Base-by-base conservation (phyloP, 2,329 filamentous ascomycete species). In the Penicillium sp. region DNA sequence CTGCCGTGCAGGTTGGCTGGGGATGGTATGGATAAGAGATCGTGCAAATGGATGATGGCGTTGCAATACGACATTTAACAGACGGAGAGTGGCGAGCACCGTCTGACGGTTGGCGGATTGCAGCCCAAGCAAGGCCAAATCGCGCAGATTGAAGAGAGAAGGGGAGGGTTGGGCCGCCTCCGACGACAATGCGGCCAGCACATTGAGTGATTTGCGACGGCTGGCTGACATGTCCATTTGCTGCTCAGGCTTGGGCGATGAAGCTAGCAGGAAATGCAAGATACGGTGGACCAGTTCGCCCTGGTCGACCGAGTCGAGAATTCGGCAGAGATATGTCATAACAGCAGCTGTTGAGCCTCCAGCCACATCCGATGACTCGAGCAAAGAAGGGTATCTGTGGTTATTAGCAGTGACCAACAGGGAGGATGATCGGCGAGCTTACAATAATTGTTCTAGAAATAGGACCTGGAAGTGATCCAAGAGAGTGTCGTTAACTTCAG, bases 401-500 rank as follows among this genome's bases (percentile, higher is more conserved):
- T 4, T 18, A 42, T 55, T 7, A 61, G 50, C 2, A 51, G 13
- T 32, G 26, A 24, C 17, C 15, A 17, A 12, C 1, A 17, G 13
- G n/a, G 23, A 3, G 8, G n/a, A 17, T 18, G 9, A n/a, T 7
- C 4, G 20, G 10, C 8, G 9, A 4, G 75, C 87, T 68, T 74
- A 97, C 84, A 99, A 76, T 64, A 99, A 78, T 71, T 99, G 94
- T 71, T 97, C 91, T 46, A 99, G 78, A 70, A 99, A 99, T 27
- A 99, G 85, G 61, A 97, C 89, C 69, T 97, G 92, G 67, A 99
- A 99, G 73, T 99, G 94, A 69, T 99, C 94, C 26, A 99, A 80
- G 44, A 99, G 78, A 1, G 92, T 97, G 60, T 90, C 90, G 69
- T 93, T 94, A 61, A 99, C 91, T 68, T 97, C 93, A 1, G 86